phyloP scores from a whole-genome alignment of 495 filamentous ascomycete genomes.

The Penicillium atrosanguineum region DNA sequence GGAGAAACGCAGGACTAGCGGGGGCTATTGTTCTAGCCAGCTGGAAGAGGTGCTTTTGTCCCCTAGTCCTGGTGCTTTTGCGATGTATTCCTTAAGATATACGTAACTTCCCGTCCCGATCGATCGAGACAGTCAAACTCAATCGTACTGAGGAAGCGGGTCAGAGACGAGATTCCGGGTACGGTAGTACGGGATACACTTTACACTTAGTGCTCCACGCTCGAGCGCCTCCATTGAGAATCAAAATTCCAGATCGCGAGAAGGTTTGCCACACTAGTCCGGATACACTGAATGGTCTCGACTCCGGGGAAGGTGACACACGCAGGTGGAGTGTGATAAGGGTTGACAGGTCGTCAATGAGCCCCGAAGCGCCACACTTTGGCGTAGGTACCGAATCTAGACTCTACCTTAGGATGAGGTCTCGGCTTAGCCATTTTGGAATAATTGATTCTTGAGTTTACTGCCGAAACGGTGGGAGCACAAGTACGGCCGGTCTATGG shows the following conservation, averaged over 20 bases:
- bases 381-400: slow-evolving; percentile 3
- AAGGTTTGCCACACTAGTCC: background rate
- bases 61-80: background rate
- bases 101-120: slow-evolving; percentile 27
- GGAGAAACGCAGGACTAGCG: slow-evolving; percentile 1
- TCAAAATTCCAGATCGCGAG: background rate
- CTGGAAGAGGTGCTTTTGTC: background rate
- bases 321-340: background rate
- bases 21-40: background rate
- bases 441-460: background rate
- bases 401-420: background rate
- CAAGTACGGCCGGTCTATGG: background rate
- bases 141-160: slow-evolving; percentile 3
- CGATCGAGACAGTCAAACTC: slow-evolving; percentile 23
- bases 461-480: background rate
- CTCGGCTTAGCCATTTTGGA: background rate
- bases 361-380: background rate
- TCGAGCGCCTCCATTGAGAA: background rate
- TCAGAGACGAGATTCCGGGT: background rate
- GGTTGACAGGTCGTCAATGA: background rate
- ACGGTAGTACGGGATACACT: background rate
- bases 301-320: background rate
- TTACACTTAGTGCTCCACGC: background rate
- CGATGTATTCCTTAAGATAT: slow-evolving; percentile 11
- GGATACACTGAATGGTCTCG: background rate